A percentile compares a stretch with the other conserved stretches of the same genome.
These are phyloP conservation scores for Kalmusia sp. DNA, from an alignment of 2,329 filamentous ascomycete genomes.

Conservation along the genomic window DNA sequence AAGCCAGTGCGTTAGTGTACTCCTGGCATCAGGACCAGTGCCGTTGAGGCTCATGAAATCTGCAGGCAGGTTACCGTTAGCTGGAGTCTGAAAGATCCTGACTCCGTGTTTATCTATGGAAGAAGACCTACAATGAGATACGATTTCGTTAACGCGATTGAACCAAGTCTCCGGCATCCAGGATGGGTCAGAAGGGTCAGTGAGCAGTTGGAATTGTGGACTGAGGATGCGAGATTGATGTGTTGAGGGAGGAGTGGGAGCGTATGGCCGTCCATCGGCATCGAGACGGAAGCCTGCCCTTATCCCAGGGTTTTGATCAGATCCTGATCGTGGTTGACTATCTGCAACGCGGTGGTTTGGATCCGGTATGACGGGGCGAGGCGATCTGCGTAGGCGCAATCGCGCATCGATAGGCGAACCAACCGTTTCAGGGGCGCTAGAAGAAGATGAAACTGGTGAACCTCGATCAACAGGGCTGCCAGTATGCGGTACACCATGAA, in stretches of 20 bases:
- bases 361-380: not conserved
- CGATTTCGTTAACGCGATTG: constrained; percentile 13
- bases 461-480: not conserved
- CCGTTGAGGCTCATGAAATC: not conserved
- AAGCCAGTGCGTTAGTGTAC: constrained; percentile 18
- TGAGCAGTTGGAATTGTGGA: constrained; percentile 1
- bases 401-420: not conserved
- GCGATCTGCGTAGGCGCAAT: not conserved
- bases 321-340: not conserved
- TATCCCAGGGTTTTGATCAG: not conserved
- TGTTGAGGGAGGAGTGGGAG: not conserved
- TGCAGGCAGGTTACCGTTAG: not conserved
- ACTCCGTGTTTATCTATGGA: too few relatives aligned
- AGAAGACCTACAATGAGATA: constrained; percentile 18
- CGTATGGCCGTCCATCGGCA: not conserved
- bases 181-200: constrained; percentile 7
- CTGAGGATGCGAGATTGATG: not conserved
- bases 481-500: not conserved
- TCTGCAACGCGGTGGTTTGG: not conserved
- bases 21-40: constrained; percentile 8
- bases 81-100: too few relatives aligned
- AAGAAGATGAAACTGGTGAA: not conserved
- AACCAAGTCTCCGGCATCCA: constrained; percentile 17
- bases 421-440: not conserved
- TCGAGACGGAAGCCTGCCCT: not conserved